phyloP scores from a whole-genome alignment of 257 asterid genomes.

The Misopates orontium region DNA sequence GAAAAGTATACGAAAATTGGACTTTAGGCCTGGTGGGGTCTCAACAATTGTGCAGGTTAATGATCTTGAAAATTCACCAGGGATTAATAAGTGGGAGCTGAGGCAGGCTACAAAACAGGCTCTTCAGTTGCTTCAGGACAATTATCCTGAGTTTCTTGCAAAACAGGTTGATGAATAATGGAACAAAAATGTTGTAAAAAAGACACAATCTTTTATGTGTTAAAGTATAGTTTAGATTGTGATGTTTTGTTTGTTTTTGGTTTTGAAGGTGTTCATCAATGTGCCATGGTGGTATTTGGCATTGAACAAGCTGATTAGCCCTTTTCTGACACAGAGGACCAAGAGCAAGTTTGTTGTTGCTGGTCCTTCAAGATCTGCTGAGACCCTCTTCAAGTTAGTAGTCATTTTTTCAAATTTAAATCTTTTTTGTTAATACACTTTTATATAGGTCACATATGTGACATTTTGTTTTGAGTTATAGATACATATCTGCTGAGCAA shows the following conservation, averaged over 20 bases:
- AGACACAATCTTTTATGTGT: no score
- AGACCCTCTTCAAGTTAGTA: conserved; percentile 39
- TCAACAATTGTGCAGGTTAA: conserved; percentile 36
- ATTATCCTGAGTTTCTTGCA: conserved; percentile 47
- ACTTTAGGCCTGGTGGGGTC: conserved; percentile 31
- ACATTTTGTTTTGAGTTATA: no score
- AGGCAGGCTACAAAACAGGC: conserved; percentile 33
- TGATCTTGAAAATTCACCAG: conserved; percentile 42
- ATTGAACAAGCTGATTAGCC: conserved; percentile 37
- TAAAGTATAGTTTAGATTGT: neutral
- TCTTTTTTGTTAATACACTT: neutral
- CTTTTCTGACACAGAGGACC: conserved; percentile 39
- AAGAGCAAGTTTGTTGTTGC: conserved; percentile 42
- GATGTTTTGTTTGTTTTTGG: neutral
- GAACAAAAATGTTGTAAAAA: neutral
- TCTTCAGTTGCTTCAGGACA: conserved; percentile 41
- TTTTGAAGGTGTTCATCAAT: conserved; percentile 38
- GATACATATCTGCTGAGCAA: conserved; percentile 37
- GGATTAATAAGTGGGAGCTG: conserved; percentile 33
- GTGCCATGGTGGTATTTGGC: conserved; percentile 51
- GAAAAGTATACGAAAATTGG: conserved; percentile 35
- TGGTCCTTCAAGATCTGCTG: conserved; percentile 32
- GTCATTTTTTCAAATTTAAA: neutral
- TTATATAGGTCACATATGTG: no score
- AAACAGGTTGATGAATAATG: conserved; percentile 33